Evolutionary conservation across 441 rosid genomes (phyloP).

Genomic region (Geranium incanum): DNA sequence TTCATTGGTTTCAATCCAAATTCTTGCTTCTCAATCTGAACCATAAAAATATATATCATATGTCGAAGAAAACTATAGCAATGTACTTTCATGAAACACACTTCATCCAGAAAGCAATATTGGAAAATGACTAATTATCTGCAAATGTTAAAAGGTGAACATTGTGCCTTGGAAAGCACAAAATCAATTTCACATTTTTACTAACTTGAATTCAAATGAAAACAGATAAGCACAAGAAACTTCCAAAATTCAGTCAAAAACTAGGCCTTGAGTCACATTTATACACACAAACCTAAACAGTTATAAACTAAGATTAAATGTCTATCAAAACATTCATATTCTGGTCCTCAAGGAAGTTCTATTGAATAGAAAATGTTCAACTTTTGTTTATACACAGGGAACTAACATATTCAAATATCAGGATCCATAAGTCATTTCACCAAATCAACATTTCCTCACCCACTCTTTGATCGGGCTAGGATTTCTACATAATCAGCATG

Average conservation of each 20-base stretch:
- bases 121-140: neutral
- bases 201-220: neutral
- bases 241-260: neutral
- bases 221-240: neutral
- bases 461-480: neutral
- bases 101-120: neutral
- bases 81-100: neutral
- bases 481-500: neutral
- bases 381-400: no score
- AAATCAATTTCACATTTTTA: neutral
- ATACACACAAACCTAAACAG: neutral
- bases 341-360: neutral
- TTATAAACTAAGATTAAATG: neutral
- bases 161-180: neutral
- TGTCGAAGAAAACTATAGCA: conserved; percentile 12
- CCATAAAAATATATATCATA: conserved; percentile 13
- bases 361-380: no score
- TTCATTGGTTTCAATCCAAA: conserved; percentile 98
- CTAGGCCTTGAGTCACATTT: neutral
- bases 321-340: neutral
- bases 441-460: no score
- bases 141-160: neutral
- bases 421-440: no score
- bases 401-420: no score
- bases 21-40: conserved; percentile 87